A percentile compares a stretch with the other conserved stretches of the same genome.
These are phyloP conservation scores for Picea engelmannii DNA, from an alignment of 83 land plant species.

Conservation along the genomic window DNA sequence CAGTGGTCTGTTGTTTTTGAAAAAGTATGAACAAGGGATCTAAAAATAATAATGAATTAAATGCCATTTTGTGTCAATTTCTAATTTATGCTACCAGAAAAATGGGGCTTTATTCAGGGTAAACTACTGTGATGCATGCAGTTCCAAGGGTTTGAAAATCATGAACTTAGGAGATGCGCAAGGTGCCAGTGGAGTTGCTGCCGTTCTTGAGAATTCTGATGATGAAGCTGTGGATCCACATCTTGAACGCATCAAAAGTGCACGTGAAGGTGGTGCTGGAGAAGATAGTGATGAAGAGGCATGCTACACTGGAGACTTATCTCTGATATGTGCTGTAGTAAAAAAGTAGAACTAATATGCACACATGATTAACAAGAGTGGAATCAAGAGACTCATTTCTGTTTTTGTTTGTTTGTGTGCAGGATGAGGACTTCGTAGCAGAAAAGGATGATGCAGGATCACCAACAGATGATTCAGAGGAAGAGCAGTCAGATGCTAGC, in stretches of 20 bases:
- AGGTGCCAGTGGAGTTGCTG: constrained; percentile 54
- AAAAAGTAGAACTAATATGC: too few species aligned
- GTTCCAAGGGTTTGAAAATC: constrained; percentile 79
- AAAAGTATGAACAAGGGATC: not conserved
- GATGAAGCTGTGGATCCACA: constrained; percentile 89
- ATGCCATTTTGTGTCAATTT: not conserved
- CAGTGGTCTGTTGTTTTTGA: not conserved
- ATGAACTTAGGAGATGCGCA: constrained; percentile 65
- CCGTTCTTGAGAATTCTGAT: constrained; percentile 52
- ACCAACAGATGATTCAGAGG: constrained; percentile 92
- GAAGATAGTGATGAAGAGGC: constrained; percentile 93
- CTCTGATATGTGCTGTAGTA: too few species aligned
- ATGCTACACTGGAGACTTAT: constrained; percentile 14
- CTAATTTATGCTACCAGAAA: not conserved
- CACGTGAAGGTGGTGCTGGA: constrained; percentile 55
- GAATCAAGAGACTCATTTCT: too few species aligned
- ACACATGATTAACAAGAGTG: too few species aligned
- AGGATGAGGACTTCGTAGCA: constrained; percentile 91
- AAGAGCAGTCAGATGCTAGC: constrained; percentile 83
- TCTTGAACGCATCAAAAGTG: constrained; percentile 67
- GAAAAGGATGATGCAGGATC: constrained; percentile 92
- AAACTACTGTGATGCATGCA: constrained; percentile 24
- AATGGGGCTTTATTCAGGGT: not conserved
- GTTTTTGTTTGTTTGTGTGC: constrained; percentile 16
- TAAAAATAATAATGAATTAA: not conserved